phyloP scores from a whole-genome alignment of 495 filamentous ascomycete species.

The Achaetomiella virescens region DNA sequence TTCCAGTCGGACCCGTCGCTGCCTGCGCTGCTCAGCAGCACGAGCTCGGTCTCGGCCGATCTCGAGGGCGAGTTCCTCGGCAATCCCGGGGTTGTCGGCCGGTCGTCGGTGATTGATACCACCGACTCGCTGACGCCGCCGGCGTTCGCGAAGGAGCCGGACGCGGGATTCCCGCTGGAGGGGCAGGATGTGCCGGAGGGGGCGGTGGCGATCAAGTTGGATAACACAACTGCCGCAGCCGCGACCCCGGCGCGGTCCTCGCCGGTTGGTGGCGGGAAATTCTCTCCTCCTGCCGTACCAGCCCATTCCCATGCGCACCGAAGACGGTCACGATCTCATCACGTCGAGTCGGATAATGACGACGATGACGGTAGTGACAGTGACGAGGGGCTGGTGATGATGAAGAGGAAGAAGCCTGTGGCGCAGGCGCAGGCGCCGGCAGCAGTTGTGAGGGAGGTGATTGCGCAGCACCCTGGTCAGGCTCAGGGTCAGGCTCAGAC shows the following conservation, averaged over 20 bases:
- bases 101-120: conserved; percentile 38
- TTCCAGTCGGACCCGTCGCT: conserved; percentile 70
- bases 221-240: not conserved
- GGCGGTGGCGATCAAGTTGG: conserved; percentile 20
- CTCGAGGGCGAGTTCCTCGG: conserved; percentile 49
- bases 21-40: conserved; percentile 69
- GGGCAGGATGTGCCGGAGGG: conserved; percentile 22
- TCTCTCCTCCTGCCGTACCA: no score
- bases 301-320: no score
- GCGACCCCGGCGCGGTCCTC: not conserved
- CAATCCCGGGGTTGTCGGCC: conserved; percentile 40
- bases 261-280: no score
- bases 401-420: conserved; percentile 27
- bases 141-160: conserved; percentile 41
- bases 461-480: not conserved
- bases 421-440: not conserved
- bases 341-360: conserved; percentile 37
- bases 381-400: conserved; percentile 49
- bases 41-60: conserved; percentile 68
- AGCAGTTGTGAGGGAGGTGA: not conserved
- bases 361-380: conserved; percentile 51
- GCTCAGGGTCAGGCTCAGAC: conserved; percentile 24
- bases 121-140: conserved; percentile 50
- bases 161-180: conserved; percentile 37
- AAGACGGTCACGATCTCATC: not conserved